Evolutionary conservation across 1,139 yeast genomes (phyloP).

Genomic region (Suhomyces anneliseae): DNA sequence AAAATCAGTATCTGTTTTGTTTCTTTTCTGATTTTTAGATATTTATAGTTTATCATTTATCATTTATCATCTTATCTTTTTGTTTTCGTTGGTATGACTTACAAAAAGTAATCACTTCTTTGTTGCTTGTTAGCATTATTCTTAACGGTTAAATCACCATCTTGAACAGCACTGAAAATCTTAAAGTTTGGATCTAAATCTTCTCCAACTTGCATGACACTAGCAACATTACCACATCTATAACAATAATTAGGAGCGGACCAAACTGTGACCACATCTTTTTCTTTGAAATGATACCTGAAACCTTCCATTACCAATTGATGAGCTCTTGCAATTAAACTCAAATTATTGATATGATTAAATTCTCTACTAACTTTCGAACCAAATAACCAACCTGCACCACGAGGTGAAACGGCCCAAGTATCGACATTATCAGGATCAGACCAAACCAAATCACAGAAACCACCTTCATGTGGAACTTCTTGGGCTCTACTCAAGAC

Average conservation of each 20-base stretch:
- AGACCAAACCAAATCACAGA: constrained; percentile 95
- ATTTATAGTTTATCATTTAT: too few species aligned
- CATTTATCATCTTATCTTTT: too few species aligned
- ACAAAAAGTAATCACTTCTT: constrained; percentile 79
- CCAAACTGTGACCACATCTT: constrained; percentile 97
- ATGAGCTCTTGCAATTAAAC: constrained; percentile 92
- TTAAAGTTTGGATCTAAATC: constrained; percentile 85
- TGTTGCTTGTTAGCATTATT: constrained; percentile 70
- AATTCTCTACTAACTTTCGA: constrained; percentile 90
- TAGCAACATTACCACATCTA: constrained; percentile 96
- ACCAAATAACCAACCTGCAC: constrained; percentile 98
- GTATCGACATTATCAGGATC: constrained; percentile 98
- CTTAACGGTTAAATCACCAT: constrained; percentile 65
- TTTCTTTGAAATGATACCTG: constrained; percentile 90
- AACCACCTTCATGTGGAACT: constrained; percentile 98
- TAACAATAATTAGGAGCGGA: constrained; percentile 98
- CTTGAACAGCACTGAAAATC: constrained; percentile 94
- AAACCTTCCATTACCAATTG: constrained; percentile 99
- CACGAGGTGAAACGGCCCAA: constrained; percentile 99
- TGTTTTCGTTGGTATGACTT: background rate
- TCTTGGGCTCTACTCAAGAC: constrained; percentile 97
- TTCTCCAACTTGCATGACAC: constrained; percentile 94
- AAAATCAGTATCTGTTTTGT: too few species aligned
- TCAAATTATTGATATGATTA: constrained; percentile 85
- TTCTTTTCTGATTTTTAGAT: background rate